Evolutionary conservation across 108 stramenopile species (phyloP).

Genomic region (Discostella stelligeroides): DNA sequence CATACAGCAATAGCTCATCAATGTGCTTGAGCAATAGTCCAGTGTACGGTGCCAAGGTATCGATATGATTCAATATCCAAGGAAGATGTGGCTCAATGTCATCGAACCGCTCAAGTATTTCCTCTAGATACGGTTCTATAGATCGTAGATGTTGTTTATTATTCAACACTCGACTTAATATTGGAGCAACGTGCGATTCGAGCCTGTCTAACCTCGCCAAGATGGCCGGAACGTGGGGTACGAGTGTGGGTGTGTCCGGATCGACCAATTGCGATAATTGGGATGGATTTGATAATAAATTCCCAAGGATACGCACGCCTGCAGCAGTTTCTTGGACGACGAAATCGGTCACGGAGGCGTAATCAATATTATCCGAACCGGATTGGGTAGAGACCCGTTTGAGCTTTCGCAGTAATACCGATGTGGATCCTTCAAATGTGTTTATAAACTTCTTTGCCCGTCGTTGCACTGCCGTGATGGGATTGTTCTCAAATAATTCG

Average conservation of each 20-base stretch:
- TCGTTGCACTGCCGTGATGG: slow-evolving; percentile 27
- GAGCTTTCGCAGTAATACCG: slow-evolving; percentile 60
- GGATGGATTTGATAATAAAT: slow-evolving; percentile 50
- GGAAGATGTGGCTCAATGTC: slow-evolving; percentile 79
- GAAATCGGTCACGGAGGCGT: slow-evolving; percentile 55
- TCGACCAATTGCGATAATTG: slow-evolving; percentile 61
- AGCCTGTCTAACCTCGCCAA: slow-evolving; percentile 60
- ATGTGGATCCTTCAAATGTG: slow-evolving; percentile 49
- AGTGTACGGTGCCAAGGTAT: slow-evolving; percentile 75
- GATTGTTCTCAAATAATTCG: slow-evolving; percentile 36
- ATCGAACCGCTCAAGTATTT: slow-evolving; percentile 66
- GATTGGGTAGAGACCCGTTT: slow-evolving; percentile 51
- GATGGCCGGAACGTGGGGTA: slow-evolving; percentile 70
- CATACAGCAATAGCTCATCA: slow-evolving; percentile 71
- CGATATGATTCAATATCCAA: slow-evolving; percentile 76
- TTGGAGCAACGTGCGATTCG: slow-evolving; percentile 63
- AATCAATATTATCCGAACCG: slow-evolving; percentile 55
- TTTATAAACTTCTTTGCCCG: slow-evolving; percentile 30
- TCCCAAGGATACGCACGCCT: slow-evolving; percentile 55
- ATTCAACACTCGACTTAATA: slow-evolving; percentile 66
- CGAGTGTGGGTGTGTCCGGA: slow-evolving; percentile 64
- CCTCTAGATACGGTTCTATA: slow-evolving; percentile 66
- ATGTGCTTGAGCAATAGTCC: slow-evolving; percentile 71
- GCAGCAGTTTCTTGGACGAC: slow-evolving; percentile 52
- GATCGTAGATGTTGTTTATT: slow-evolving; percentile 65